A percentile compares a stretch with the other conserved stretches of the same genome.
Evolutionary conservation across 2,329 filamentous ascomycete species (phyloP).

Genomic region (Fusarium metavorans): DNA sequence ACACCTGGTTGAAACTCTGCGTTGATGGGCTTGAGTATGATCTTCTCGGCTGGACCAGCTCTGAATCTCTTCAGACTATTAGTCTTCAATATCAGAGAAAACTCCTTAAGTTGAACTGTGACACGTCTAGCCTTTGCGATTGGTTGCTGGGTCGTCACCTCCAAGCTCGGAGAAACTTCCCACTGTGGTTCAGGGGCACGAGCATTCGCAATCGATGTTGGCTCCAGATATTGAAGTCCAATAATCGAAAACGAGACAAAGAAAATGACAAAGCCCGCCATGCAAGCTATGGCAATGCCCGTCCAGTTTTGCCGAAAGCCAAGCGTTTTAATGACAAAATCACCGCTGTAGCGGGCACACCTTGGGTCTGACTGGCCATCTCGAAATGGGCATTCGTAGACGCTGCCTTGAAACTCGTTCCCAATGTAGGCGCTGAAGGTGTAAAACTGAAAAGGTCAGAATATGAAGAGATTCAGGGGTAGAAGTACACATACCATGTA

Average conservation of each 20-base stretch:
- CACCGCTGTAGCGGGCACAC: conserved; percentile 76
- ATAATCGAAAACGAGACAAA: conserved; percentile 73
- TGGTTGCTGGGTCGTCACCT: conserved; percentile 70
- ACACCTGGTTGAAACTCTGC: conserved; percentile 71
- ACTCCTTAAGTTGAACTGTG: conserved; percentile 72
- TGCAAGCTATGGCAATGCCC: conserved; percentile 71
- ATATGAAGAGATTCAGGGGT: not conserved
- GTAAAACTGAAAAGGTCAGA: conserved; percentile 66
- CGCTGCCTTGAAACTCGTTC: conserved; percentile 79
- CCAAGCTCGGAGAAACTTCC: conserved; percentile 76
- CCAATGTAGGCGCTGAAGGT: conserved; percentile 76
- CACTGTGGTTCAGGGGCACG: conserved; percentile 68
- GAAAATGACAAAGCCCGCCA: conserved; percentile 71
- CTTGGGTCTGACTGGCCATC: conserved; percentile 71
- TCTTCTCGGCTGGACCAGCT: conserved; percentile 56
- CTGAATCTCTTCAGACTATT: conserved; percentile 65
- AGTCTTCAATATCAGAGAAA: conserved; percentile 69
- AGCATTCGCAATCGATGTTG: conserved; percentile 74
- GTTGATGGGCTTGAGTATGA: not conserved
- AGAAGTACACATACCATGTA: conserved; percentile 60
- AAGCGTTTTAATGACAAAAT: conserved; percentile 76
- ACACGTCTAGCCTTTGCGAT: conserved; percentile 68
- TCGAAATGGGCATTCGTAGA: conserved; percentile 77
- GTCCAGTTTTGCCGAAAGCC: conserved; percentile 78
- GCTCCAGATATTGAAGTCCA: conserved; percentile 70